A percentile compares a stretch with the other conserved stretches of the same genome.
These are phyloP conservation scores for Macroventuria anomochaeta DNA, from an alignment of 2,329 filamentous ascomycete genomes.

Conservation along the genomic window DNA sequence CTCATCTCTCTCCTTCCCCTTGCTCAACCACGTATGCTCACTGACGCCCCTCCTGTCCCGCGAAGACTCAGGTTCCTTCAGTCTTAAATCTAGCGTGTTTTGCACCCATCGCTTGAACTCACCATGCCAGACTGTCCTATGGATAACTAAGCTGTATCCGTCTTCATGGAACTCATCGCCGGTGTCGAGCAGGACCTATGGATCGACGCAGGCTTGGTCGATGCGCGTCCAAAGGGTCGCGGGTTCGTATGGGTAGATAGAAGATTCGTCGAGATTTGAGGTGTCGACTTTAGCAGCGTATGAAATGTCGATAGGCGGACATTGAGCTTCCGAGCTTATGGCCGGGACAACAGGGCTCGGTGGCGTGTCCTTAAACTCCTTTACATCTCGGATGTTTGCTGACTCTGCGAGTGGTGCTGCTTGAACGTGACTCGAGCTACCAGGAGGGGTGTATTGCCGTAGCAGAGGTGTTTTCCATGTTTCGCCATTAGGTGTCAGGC, in stretches of 20 bases:
- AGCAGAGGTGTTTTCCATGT: conserved; percentile 10
- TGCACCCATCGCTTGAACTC: conserved; percentile 28
- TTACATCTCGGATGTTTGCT: conserved; percentile 3
- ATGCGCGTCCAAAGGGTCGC: conserved; percentile 28
- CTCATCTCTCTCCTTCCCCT: conserved; percentile 26
- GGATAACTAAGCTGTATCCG: conserved; percentile 22
- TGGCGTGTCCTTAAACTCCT: conserved; percentile 8
- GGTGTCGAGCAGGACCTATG: conserved; percentile 23
- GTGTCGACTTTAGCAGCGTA: background rate
- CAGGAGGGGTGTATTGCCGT: background rate
- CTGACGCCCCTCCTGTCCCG: conserved; percentile 6
- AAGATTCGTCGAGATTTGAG: conserved; percentile 12
- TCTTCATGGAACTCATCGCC: conserved; percentile 28
- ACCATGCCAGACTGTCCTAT: conserved; percentile 20
- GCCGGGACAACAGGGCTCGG: conserved; percentile 5
- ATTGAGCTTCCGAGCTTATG: background rate
- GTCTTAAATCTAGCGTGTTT: conserved; percentile 24
- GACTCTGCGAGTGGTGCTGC: background rate
- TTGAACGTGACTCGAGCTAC: background rate
- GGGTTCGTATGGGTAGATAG: conserved; percentile 10
- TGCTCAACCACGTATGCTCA: conserved; percentile 33
- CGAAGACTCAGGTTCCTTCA: background rate
- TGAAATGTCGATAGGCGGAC: background rate
- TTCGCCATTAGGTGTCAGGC: conserved; percentile 2
- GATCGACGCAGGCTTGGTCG: conserved; percentile 25